Conservation (phyloP, 179 eudicot genomes). For the Beta corolliflora region DNA sequence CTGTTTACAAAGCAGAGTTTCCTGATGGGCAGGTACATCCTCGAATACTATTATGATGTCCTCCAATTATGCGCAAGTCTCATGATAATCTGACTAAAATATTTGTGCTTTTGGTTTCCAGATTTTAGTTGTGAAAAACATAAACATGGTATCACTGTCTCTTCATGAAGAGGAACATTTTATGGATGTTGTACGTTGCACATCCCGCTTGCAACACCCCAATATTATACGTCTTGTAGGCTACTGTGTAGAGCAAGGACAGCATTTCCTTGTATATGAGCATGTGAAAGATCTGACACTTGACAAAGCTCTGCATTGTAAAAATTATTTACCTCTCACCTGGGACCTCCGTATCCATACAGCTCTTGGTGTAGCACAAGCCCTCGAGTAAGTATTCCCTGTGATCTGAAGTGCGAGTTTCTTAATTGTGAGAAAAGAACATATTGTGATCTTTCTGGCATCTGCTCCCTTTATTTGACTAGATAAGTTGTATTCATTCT, state of each 20-base stretch:
- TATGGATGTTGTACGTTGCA: conserved; percentile 62
- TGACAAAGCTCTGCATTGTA: conserved; percentile 67
- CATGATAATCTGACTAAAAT: not conserved
- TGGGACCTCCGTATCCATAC: conserved; percentile 81
- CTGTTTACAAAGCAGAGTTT: conserved; percentile 84
- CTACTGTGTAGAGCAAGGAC: conserved; percentile 78
- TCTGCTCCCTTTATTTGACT: not conserved
- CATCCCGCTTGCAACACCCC: conserved; percentile 79
- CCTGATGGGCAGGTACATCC: conserved; percentile 69
- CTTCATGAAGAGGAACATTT: conserved; percentile 83
- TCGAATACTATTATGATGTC: not conserved
- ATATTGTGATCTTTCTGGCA: not conserved
- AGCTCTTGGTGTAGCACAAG: conserved; percentile 78
- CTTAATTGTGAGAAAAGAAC: not conserved
- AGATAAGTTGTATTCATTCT: conserved; percentile 9
- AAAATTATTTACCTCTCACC: conserved; percentile 61
- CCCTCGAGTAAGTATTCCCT: conserved; percentile 65
- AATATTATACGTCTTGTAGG: conserved; percentile 76
- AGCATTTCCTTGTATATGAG: conserved; percentile 79
- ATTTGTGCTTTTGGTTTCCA: conserved; percentile 32
- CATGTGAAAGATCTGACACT: conserved; percentile 68
- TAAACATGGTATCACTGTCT: conserved; percentile 63
- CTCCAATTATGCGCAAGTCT: not conserved
- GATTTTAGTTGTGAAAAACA: conserved; percentile 76
- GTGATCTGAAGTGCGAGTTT: not conserved